Conservation (phyloP, 2,329 filamentous ascomycete genomes). For the Conoideocrella luteorostrata region DNA sequence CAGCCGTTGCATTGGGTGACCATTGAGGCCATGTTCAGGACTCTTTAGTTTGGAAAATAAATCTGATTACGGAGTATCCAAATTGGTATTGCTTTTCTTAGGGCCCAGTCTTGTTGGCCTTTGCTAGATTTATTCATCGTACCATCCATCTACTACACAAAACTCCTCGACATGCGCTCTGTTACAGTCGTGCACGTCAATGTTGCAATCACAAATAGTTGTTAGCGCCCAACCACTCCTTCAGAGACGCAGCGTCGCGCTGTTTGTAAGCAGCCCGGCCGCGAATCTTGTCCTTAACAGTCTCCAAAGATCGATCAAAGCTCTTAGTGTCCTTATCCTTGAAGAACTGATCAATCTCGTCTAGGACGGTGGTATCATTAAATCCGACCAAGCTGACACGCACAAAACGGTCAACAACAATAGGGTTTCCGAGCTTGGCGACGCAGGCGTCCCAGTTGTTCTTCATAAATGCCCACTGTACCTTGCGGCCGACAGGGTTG, state of each 20-base stretch:
- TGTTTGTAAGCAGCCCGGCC: constrained; percentile 76
- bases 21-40: too few relatives aligned
- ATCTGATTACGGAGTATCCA: too few relatives aligned
- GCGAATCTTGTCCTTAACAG: constrained; percentile 78
- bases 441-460: constrained; percentile 72
- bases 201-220: constrained; percentile 29
- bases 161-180: neutral
- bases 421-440: constrained; percentile 70
- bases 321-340: constrained; percentile 75
- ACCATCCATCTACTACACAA: too few relatives aligned
- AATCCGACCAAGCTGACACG: constrained; percentile 74
- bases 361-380: constrained; percentile 59
- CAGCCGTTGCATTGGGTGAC: too few relatives aligned
- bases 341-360: constrained; percentile 83
- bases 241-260: constrained; percentile 64
- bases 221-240: constrained; percentile 68
- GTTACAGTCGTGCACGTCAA: neutral
- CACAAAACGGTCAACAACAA: constrained; percentile 85
- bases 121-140: too few relatives aligned
- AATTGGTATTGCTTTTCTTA: too few relatives aligned
- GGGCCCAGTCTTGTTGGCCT: too few relatives aligned
- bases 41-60: too few relatives aligned
- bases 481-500: constrained; percentile 65
- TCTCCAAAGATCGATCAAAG: constrained; percentile 79
- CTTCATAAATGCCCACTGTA: constrained; percentile 83